phyloP scores from a whole-genome alignment of 2,329 filamentous ascomycete species.

The Lizonia empirigonia region DNA sequence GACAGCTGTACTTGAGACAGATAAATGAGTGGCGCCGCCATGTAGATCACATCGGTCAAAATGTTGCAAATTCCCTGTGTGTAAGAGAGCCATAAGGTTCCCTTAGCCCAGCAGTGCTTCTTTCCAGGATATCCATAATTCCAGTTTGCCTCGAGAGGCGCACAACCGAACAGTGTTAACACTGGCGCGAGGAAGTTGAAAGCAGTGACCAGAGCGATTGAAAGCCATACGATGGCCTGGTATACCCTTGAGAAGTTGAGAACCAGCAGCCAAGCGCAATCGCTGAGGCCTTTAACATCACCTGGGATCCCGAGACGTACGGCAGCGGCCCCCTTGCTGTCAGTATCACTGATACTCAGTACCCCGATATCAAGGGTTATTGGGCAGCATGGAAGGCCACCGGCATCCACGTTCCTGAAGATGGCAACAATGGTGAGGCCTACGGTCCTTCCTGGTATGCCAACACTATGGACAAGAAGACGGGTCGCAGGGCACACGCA shows the following conservation, averaged over 20 bases:
- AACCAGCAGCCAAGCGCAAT: constrained; percentile 36
- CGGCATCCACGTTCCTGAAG: constrained; percentile 23
- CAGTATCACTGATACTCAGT: constrained; percentile 36
- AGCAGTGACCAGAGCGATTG: constrained; percentile 33
- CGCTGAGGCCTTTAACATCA: constrained; percentile 33
- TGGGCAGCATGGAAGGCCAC: constrained; percentile 33
- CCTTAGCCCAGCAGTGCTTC: constrained; percentile 31
- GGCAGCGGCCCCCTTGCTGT: constrained; percentile 35
- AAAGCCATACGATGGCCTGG: constrained; percentile 33
- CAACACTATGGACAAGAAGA: constrained; percentile 38
- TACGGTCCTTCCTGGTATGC: constrained; percentile 32
- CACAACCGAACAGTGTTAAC: constrained; percentile 34
- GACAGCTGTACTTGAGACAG: constrained; percentile 32
- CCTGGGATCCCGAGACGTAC: constrained; percentile 32
- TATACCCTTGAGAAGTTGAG: constrained; percentile 38
- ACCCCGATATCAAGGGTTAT: constrained; percentile 33
- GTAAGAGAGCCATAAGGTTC: constrained; percentile 29
- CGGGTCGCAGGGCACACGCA: constrained; percentile 31
- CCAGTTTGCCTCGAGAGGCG: constrained; percentile 37
- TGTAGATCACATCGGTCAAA: constrained; percentile 38
- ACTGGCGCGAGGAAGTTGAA: constrained; percentile 37
- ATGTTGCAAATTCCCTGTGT: constrained; percentile 37
- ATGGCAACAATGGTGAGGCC: constrained; percentile 33
- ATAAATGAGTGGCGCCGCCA: constrained; percentile 37
- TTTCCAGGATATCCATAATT: constrained; percentile 24